phyloP scores from a whole-genome alignment of 2,329 filamentous ascomycete species.

The Neopestalotiopsis clavispora region DNA sequence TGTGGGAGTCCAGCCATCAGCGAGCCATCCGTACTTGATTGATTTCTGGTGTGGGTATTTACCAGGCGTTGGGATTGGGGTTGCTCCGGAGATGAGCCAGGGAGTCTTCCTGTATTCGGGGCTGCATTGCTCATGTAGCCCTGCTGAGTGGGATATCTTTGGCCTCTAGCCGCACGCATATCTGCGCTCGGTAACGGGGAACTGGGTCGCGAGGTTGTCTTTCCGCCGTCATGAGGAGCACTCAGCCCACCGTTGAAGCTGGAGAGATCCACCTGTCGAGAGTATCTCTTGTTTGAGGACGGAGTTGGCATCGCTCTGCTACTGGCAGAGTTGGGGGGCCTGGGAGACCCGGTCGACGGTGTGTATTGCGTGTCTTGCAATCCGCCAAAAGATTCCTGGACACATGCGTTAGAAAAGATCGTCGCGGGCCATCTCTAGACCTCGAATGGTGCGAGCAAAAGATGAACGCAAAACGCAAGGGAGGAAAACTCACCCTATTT shows the following conservation, averaged over 20 bases:
- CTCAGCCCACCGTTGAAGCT: slow-evolving; percentile 29
- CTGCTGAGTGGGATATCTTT: slow-evolving; percentile 63
- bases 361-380: slow-evolving; percentile 68
- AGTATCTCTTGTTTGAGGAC: slow-evolving; percentile 66
- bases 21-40: slow-evolving; percentile 83
- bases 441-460: background rate
- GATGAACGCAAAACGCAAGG: background rate
- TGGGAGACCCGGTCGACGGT: slow-evolving; percentile 68
- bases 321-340: slow-evolving; percentile 58
- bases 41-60: slow-evolving; percentile 75
- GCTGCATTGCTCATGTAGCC: slow-evolving; percentile 51
- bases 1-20: slow-evolving; percentile 85
- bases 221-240: slow-evolving; percentile 45
- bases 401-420: slow-evolving; percentile 20
- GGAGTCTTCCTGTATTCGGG: slow-evolving; percentile 58
- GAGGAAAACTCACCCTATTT: slow-evolving; percentile 71
- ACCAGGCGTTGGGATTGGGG: slow-evolving; percentile 66
- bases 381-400: slow-evolving; percentile 80
- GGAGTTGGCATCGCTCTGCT: slow-evolving; percentile 50
- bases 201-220: slow-evolving; percentile 68
- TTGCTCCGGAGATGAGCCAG: slow-evolving; percentile 66
- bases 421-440: background rate
- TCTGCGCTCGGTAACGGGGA: slow-evolving; percentile 70
- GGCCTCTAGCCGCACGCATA: slow-evolving; percentile 50
- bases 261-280: slow-evolving; percentile 59